Conservation (phyloP, 2,329 filamentous ascomycete genomes). For the Alternaria brassicae region DNA sequence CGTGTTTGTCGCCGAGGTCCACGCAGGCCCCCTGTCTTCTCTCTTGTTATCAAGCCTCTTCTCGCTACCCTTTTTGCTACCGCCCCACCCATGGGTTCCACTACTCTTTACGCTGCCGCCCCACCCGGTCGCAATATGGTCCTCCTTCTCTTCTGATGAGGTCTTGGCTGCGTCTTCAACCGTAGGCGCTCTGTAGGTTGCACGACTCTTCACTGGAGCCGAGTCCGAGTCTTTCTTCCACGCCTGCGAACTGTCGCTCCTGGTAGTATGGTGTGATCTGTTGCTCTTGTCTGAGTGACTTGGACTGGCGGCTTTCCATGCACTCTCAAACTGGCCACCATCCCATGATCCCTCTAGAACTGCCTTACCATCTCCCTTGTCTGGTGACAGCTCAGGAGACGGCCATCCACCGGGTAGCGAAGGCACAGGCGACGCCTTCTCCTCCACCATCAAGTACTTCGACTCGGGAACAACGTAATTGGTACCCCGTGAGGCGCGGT, state of each 20-base stretch:
- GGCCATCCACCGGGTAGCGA: conserved; percentile 20
- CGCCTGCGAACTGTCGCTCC: neutral
- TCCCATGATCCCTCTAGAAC: conserved; percentile 1
- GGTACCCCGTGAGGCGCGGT: neutral
- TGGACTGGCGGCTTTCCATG: conserved; percentile 3
- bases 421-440: conserved; percentile 4
- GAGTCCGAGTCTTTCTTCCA: conserved; percentile 4
- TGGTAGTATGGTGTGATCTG: neutral
- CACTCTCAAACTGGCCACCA: neutral
- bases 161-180: conserved; percentile 29
- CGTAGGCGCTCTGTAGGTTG: conserved; percentile 32
- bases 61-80: neutral
- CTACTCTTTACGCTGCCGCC: conserved; percentile 3
- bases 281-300: conserved; percentile 2
- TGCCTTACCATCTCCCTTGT: neutral
- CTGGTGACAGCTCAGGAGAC: conserved; percentile 16
- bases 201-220: conserved; percentile 16
- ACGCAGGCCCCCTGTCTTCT: neutral
- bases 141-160: conserved; percentile 10
- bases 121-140: conserved; percentile 1
- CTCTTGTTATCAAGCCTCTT: neutral
- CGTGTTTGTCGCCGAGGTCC: neutral
- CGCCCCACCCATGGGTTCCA: neutral
- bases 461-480: neutral
- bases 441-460: neutral